Percentiles rank a stretch among this genome's conserved stretches.
phyloP scores from a whole-genome alignment of 371 early-diverging fungal genomes.

The Mucor racemosus region DNA sequence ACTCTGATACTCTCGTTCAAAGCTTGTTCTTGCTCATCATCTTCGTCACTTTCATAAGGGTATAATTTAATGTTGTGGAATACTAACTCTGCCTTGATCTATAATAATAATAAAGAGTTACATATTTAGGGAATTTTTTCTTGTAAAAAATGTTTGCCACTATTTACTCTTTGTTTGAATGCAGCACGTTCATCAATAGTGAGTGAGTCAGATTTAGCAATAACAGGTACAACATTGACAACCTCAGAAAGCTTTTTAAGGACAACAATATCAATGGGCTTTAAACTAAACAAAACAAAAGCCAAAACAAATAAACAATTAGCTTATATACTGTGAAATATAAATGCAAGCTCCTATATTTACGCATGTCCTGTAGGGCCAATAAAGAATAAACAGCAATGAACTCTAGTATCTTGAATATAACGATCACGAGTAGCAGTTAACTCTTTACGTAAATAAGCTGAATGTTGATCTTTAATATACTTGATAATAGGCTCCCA shows the following conservation, averaged over 20 bases:
- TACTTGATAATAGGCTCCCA: conserved; percentile 92
- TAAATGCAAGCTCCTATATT: conserved; percentile 21
- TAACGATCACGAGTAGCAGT: conserved; percentile 84
- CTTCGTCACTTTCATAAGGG: conserved; percentile 86
- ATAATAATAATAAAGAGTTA: conserved; percentile 1
- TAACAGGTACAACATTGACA: conserved; percentile 83
- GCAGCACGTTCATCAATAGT: conserved; percentile 77
- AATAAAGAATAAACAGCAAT: conserved; percentile 82
- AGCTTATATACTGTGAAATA: background rate
- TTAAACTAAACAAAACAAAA: conserved; percentile 51
- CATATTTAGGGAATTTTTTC: conserved; percentile 3
- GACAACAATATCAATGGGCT: conserved; percentile 80
- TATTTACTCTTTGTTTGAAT: conserved; percentile 70
- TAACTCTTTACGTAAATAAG: conserved; percentile 86
- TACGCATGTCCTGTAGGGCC: conserved; percentile 79
- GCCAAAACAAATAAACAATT: conserved; percentile 14
- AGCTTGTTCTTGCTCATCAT: conserved; percentile 78
- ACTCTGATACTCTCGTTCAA: conserved; percentile 76
- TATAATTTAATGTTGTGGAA: conserved; percentile 91
- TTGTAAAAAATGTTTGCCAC: background rate
- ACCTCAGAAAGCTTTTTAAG: conserved; percentile 76
- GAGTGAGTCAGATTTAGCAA: conserved; percentile 88
- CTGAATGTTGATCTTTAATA: conserved; percentile 91
- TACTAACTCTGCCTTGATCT: conserved; percentile 89
- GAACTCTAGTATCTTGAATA: conserved; percentile 86